phyloP scores from a whole-genome alignment of 352 stramenopile species.

The Phytophthora tubulina region DNA sequence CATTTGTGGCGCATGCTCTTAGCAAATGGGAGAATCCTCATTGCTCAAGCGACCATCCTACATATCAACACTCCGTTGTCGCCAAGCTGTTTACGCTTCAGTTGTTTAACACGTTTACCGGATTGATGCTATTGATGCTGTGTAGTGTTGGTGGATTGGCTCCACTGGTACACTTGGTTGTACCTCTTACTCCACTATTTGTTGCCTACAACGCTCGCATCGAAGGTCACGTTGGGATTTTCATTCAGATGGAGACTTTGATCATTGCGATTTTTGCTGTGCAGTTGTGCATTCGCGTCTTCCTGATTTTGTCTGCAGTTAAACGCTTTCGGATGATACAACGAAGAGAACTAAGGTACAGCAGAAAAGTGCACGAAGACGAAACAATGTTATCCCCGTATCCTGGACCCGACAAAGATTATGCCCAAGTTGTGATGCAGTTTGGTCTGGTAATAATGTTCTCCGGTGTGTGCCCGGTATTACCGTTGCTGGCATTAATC shows the following conservation, averaged over 20 bases:
- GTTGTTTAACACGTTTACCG: slow-evolving; percentile 49
- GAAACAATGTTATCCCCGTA: slow-evolving; percentile 38
- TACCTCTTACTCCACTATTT: slow-evolving; percentile 32
- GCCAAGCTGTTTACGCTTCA: slow-evolving; percentile 60
- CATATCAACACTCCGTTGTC: slow-evolving; percentile 44
- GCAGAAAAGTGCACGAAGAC: slow-evolving; percentile 14
- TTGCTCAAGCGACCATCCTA: slow-evolving; percentile 16
- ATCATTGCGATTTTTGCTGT: slow-evolving; percentile 45
- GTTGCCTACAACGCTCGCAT: slow-evolving; percentile 20
- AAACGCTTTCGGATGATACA: slow-evolving; percentile 16
- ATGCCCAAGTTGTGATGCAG: slow-evolving; percentile 52
- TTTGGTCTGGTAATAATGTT: slow-evolving; percentile 60
- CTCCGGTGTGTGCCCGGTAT: slow-evolving; percentile 49
- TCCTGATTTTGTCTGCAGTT: slow-evolving; percentile 25
- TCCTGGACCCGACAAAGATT: slow-evolving; percentile 48
- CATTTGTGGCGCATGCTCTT: slow-evolving; percentile 35
- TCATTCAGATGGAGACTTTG: slow-evolving; percentile 57
- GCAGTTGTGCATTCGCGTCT: slow-evolving; percentile 40
- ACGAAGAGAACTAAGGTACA: slow-evolving; percentile 9
- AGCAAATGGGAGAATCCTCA: slow-evolving; percentile 50
- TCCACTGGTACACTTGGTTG: slow-evolving; percentile 18
- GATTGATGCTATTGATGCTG: slow-evolving; percentile 48
- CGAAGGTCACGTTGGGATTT: slow-evolving; percentile 29
- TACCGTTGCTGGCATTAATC: slow-evolving; percentile 50
- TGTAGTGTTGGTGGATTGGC: slow-evolving; percentile 20